A percentile compares a stretch with the other conserved stretches of the same genome.
These are phyloP conservation scores for Lachnellula suecica DNA, from an alignment of 2,329 filamentous ascomycete species.

Conservation along the genomic window DNA sequence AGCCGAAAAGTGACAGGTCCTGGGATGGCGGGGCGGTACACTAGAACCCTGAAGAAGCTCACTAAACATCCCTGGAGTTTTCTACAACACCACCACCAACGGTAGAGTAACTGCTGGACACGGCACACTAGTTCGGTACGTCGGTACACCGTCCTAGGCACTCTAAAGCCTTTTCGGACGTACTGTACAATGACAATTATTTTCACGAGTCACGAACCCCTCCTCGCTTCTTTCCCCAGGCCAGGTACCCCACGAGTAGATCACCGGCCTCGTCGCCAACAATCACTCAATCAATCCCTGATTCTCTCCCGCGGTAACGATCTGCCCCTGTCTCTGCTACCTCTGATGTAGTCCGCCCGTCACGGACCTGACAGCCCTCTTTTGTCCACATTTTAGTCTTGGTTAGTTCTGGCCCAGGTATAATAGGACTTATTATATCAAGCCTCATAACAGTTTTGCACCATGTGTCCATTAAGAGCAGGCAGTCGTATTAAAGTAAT, in stretches of 20 bases:
- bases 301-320: too few species aligned
- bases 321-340: neutral
- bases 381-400: conserved; percentile 7
- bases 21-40: neutral
- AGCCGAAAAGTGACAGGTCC: conserved; percentile 6
- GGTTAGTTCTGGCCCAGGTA: too few species aligned
- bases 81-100: too few species aligned
- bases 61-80: too few species aligned
- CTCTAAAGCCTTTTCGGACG: too few species aligned
- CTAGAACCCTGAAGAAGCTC: conserved; percentile 8
- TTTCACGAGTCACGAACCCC: conserved; percentile 11
- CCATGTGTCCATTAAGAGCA: conserved; percentile 14
- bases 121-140: too few species aligned
- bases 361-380: conserved; percentile 2
- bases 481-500: conserved; percentile 12
- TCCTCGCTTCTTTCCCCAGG: too few species aligned
- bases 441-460: conserved; percentile 10
- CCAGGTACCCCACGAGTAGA: too few species aligned
- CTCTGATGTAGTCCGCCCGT: neutral
- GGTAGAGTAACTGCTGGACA: too few species aligned
- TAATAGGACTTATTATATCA: conserved; percentile 10
- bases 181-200: conserved; percentile 2
- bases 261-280: too few species aligned
- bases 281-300: too few species aligned
- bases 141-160: too few species aligned